Percentiles rank a stretch among this genome's conserved stretches.
Evolutionary conservation across 768 basidiomycete genomes (phyloP).

Genomic region (Fistulinella prunicolor): DNA sequence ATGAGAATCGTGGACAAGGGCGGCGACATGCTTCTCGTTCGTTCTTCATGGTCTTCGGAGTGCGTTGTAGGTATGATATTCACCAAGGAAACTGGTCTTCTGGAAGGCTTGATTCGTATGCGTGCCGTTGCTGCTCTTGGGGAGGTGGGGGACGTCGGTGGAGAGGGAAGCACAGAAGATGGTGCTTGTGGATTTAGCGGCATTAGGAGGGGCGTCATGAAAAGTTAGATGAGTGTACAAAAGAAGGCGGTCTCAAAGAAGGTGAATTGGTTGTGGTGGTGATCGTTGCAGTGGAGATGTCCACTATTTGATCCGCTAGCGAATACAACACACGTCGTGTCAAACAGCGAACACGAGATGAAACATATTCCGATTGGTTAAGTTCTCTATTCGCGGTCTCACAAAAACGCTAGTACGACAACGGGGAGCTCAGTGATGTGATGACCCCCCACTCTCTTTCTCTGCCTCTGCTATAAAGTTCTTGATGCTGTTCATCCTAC

Average conservation of each 20-base stretch:
- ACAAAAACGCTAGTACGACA: constrained; percentile 1
- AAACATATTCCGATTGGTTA: not conserved
- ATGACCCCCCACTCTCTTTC: constrained; percentile 56
- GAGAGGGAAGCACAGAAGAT: constrained; percentile 11
- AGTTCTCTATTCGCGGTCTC: constrained; percentile 10
- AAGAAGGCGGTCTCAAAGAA: not conserved
- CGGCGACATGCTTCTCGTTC: constrained; percentile 5
- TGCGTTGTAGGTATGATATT: not conserved
- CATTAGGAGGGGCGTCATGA: not conserved
- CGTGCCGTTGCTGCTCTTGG: constrained; percentile 9
- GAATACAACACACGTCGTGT: not conserved
- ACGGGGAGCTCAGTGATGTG: constrained; percentile 26
- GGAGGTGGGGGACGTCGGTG: constrained; percentile 22
- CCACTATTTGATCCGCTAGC: too few species aligned
- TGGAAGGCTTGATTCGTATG: constrained; percentile 11
- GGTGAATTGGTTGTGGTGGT: constrained; percentile 1
- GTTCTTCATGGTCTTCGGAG: not conserved
- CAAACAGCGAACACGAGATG: not conserved
- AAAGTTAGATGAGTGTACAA: not conserved
- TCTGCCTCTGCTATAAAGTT: constrained; percentile 82
- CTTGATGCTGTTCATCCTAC: constrained; percentile 66
- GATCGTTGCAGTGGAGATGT: constrained; percentile 1
- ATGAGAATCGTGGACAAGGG: not conserved
- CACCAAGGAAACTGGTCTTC: constrained; percentile 1
- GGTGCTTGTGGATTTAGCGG: not conserved